Evolutionary conservation across 2,329 filamentous ascomycete genomes (phyloP).

Genomic region (Fusarium tupiense): DNA sequence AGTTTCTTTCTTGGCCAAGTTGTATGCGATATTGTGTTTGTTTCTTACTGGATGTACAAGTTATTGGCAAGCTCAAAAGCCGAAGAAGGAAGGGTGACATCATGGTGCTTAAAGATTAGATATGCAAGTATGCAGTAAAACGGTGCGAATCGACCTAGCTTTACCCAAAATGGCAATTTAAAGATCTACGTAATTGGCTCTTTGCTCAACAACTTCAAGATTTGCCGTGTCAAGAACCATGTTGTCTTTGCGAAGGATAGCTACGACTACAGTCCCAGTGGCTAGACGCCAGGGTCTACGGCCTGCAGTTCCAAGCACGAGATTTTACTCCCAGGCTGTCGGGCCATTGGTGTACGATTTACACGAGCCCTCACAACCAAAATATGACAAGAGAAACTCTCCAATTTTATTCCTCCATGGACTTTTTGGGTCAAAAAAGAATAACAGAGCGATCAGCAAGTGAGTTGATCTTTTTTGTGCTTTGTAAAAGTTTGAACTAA

Average conservation of each 20-base stretch:
- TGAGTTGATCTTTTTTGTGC: slow-evolving; percentile 56
- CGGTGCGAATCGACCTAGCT: slow-evolving; percentile 12
- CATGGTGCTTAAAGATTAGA: slow-evolving; percentile 28
- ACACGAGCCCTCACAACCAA: slow-evolving; percentile 64
- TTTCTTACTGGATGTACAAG: background rate
- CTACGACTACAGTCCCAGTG: background rate
- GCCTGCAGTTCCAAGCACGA: slow-evolving; percentile 1
- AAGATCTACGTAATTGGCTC: slow-evolving; percentile 33
- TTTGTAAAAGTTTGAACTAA: background rate
- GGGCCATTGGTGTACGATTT: slow-evolving; percentile 70
- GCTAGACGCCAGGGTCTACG: background rate
- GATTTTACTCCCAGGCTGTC: slow-evolving; percentile 38
- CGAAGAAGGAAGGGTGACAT: slow-evolving; percentile 28
- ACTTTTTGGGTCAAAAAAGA: slow-evolving; percentile 93
- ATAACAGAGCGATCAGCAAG: slow-evolving; percentile 95
- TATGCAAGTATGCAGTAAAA: slow-evolving; percentile 39
- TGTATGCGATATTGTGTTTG: background rate
- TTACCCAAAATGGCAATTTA: slow-evolving; percentile 35
- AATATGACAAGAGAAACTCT: slow-evolving; percentile 52
- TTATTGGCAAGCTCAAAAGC: slow-evolving; percentile 3
- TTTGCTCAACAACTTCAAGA: slow-evolving; percentile 14
- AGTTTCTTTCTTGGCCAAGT: background rate
- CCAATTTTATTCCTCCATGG: slow-evolving; percentile 93
- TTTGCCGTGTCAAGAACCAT: slow-evolving; percentile 21
- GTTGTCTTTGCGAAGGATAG: slow-evolving; percentile 30